Evolutionary conservation across 805 yeast genomes (phyloP).

Genomic region (Saturnispora mendoncae): DNA sequence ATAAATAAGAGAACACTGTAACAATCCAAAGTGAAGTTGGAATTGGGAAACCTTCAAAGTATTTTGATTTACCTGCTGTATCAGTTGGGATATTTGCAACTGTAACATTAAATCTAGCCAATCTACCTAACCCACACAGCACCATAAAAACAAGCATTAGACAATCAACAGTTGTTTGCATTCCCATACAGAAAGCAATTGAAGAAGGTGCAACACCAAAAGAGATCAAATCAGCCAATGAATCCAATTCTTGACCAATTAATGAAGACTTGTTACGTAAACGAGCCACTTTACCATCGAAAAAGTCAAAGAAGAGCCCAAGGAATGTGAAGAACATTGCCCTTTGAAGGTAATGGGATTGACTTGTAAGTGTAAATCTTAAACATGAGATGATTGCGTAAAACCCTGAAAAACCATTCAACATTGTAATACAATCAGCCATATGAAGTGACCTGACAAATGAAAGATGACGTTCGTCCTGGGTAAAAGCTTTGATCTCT

Average conservation of each 20-base stretch:
- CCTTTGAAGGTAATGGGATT: slow-evolving; percentile 65
- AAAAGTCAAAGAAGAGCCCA: slow-evolving; percentile 91
- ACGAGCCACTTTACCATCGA: slow-evolving; percentile 96
- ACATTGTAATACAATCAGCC: slow-evolving; percentile 92
- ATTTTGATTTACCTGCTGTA: slow-evolving; percentile 73
- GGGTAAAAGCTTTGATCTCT: slow-evolving; percentile 71
- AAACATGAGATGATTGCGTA: slow-evolving; percentile 81
- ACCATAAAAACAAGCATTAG: slow-evolving; percentile 74
- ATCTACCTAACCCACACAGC: slow-evolving; percentile 84
- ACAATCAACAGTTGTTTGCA: slow-evolving; percentile 75
- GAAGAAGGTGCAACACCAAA: slow-evolving; percentile 95
- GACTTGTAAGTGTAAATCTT: slow-evolving; percentile 65
- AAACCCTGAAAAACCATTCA: slow-evolving; percentile 92
- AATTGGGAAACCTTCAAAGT: slow-evolving; percentile 94
- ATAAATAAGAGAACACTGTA: slow-evolving; percentile 58
- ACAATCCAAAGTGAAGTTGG: slow-evolving; percentile 82
- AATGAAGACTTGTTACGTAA: slow-evolving; percentile 83
- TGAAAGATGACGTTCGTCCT: slow-evolving; percentile 78
- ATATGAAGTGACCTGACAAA: slow-evolving; percentile 80
- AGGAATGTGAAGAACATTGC: slow-evolving; percentile 83
- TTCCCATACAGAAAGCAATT: slow-evolving; percentile 85
- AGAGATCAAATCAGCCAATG: slow-evolving; percentile 88
- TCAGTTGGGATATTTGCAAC: slow-evolving; percentile 91
- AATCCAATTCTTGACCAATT: slow-evolving; percentile 96
- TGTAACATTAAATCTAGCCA: slow-evolving; percentile 93